Base-by-base conservation (phyloP, 441 rosid genomes). In the Euphorbia corollata region DNA sequence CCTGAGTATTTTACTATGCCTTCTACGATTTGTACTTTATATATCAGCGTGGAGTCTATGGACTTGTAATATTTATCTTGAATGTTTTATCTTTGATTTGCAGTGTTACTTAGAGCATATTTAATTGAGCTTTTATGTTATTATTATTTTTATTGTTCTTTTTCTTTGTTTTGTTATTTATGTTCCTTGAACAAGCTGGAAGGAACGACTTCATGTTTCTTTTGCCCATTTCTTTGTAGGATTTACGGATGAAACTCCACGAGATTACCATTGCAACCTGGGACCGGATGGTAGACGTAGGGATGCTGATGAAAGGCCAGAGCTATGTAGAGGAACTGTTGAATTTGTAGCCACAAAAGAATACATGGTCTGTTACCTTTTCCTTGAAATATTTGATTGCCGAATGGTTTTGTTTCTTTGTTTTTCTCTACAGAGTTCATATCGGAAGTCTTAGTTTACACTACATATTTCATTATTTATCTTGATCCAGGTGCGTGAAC, bases 211-310 rank as follows among this genome's bases (percentile, higher is more conserved):
- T 59, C 16, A 71, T 43, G 39, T 39, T 67, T 55, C 43, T 23
- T 39, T 41, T 68, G 50, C 58, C 39, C 53, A 39, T 62, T 67
- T 70, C 61, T 70, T 74, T 66, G 39, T 82, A 92, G 98, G 97
- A 65, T 92, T 86, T 78, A 86, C 88, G 32, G 96, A 90, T 66
- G 96, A 87, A 64, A 90, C 96, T 67, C 97, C 97, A 22, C 93
- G 89, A 63, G 98, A 88, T 75, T 92, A 92, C 72, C 96, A 87
- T 71, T 92, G 97, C 87, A 92, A 92, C 78, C 86, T 92, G 68
- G 96, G 97, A 75, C 98, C 97, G 48, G 94, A 92, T 86, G 98
- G 98, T 68, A 83, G 97, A 68, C 97, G 95, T 55, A 87, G 97
- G 79, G 98, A 92, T 81, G 96, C 90, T 75, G 93, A 92, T 81